Evolutionary conservation across 371 early-diverging fungal genomes (phyloP).

Genomic region (Apophysomyces variabilis): DNA sequence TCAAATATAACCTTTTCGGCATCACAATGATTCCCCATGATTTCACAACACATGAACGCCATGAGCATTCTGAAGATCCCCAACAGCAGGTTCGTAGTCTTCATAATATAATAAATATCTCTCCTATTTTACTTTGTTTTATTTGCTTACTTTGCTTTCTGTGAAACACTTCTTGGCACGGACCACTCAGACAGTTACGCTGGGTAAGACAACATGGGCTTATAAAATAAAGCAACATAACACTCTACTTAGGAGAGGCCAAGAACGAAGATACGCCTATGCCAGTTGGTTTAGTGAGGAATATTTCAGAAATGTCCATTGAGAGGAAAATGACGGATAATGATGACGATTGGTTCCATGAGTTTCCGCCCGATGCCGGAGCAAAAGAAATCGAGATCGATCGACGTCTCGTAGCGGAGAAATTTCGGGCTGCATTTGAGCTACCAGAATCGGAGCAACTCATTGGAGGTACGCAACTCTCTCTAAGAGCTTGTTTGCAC

Average conservation of each 20-base stretch:
- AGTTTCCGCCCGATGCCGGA: conserved; percentile 22
- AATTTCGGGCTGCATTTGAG: conserved; percentile 16
- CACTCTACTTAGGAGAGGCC: neutral
- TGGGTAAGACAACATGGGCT: neutral
- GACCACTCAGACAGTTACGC: conserved; percentile 2
- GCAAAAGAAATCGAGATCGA: conserved; percentile 20
- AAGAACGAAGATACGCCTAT: neutral
- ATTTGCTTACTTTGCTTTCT: neutral
- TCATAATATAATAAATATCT: no score
- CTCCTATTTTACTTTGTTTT: neutral
- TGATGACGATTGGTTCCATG: conserved; percentile 5
- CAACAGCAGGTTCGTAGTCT: no score
- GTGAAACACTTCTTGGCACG: neutral
- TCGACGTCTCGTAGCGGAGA: neutral
- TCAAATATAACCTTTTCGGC: no score
- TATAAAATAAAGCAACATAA: neutral
- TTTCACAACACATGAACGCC: no score
- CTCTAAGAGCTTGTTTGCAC: neutral
- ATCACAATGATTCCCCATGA: no score
- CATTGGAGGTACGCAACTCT: conserved; percentile 13
- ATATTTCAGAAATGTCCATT: conserved; percentile 39
- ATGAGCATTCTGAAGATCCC: no score
- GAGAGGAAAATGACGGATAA: conserved; percentile 24
- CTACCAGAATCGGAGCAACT: conserved; percentile 23
- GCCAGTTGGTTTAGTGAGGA: neutral